Conservation (phyloP, 2,329 filamentous ascomycete genomes). For the Chaetothyriales sp. region DNA sequence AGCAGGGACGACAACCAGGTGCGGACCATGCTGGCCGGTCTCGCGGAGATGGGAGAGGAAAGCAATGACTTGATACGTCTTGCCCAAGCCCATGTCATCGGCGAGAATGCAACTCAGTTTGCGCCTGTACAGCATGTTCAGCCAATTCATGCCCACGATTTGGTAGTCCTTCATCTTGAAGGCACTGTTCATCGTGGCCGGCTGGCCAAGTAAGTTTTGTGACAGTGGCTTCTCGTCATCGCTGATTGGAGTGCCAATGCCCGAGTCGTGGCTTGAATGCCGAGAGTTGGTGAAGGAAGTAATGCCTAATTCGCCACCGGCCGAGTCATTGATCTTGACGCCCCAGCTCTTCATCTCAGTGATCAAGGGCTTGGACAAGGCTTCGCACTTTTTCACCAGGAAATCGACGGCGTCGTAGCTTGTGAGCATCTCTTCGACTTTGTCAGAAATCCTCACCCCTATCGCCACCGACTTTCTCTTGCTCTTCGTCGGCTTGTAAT, state of each 20-base stretch:
- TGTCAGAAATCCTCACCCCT: slow-evolving; percentile 54
- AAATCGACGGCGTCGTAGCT: slow-evolving; percentile 74
- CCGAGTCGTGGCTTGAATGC: slow-evolving; percentile 45
- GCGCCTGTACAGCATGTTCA: slow-evolving; percentile 67
- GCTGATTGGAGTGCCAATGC: slow-evolving; percentile 48
- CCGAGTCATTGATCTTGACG: slow-evolving; percentile 48
- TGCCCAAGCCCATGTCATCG: slow-evolving; percentile 91
- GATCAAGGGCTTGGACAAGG: slow-evolving; percentile 53
- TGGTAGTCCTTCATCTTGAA: slow-evolving; percentile 85
- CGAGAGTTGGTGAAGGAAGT: slow-evolving; percentile 37
- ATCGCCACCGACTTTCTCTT: slow-evolving; percentile 40
- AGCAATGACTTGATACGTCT: slow-evolving; percentile 92
- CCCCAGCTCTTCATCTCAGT: slow-evolving; percentile 56
- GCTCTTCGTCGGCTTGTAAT: slow-evolving; percentile 39
- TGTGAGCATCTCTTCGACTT: slow-evolving; percentile 57
- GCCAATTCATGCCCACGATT: slow-evolving; percentile 87
- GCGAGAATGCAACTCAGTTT: slow-evolving; percentile 79
- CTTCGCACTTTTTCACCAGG: slow-evolving; percentile 63
- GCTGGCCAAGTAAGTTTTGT: slow-evolving; percentile 48
- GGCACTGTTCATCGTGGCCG: slow-evolving; percentile 58
- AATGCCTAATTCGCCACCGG: slow-evolving; percentile 47
- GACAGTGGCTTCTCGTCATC: slow-evolving; percentile 30
- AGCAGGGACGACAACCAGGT: slow-evolving; percentile 80
- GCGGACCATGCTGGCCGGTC: slow-evolving; percentile 52
- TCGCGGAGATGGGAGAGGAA: slow-evolving; percentile 75